Conservation (phyloP, 208 protist species). For the Acanthamoeba castellanii region DNA sequence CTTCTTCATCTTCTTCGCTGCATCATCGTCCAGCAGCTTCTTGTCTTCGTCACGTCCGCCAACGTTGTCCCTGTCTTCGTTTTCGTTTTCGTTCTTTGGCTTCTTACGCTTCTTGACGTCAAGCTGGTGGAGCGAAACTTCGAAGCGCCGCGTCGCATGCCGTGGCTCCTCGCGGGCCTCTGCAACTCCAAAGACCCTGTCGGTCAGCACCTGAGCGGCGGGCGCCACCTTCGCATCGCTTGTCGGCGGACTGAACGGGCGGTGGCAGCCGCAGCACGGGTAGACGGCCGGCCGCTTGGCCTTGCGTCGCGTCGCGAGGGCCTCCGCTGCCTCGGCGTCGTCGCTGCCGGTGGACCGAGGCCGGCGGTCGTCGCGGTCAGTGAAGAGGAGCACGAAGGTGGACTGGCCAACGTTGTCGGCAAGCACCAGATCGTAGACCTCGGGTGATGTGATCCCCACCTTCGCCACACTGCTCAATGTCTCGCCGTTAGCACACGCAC, state of each 20-base stretch:
- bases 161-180: too few relatives aligned
- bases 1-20: background rate
- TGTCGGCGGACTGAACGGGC: background rate
- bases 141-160: background rate
- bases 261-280: background rate
- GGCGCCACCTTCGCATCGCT: background rate
- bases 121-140: background rate
- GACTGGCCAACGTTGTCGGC: background rate
- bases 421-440: constrained; percentile 18
- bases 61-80: too few relatives aligned
- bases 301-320: background rate
- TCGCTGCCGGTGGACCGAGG: too few relatives aligned
- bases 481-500: too few relatives aligned
- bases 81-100: too few relatives aligned
- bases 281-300: background rate
- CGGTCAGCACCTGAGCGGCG: too few relatives aligned
- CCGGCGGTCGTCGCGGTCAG: background rate
- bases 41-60: background rate
- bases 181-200: too few relatives aligned
- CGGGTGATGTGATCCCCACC: background rate
- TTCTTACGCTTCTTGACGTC: background rate
- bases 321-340: background rate
- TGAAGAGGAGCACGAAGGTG: background rate
- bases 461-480: background rate
- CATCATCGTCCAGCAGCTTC: background rate